Evolutionary conservation across 176 grass and related monocot genomes (phyloP).

Genomic region (Tuctoria greenei): DNA sequence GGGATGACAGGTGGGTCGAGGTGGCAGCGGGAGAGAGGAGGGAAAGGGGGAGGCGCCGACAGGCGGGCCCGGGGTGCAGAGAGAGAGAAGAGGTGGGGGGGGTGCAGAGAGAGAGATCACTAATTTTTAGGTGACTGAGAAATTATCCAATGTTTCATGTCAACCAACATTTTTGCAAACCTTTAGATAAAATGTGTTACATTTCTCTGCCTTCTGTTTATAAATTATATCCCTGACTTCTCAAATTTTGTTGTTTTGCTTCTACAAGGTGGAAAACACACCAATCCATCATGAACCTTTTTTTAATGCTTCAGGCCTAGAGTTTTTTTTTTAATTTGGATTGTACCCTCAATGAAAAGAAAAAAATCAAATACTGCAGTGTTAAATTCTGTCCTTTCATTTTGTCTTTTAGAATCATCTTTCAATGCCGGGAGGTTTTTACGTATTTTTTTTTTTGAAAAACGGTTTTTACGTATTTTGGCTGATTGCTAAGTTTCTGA

Average conservation of each 20-base stretch:
- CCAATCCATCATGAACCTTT: background rate
- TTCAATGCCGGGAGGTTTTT: background rate
- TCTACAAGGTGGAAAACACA: background rate
- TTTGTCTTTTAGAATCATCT: background rate
- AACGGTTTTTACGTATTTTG: background rate
- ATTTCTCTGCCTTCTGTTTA: background rate
- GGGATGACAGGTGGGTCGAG: too few species aligned
- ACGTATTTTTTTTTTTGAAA: too few species aligned
- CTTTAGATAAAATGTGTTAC: background rate
- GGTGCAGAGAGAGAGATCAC: too few species aligned
- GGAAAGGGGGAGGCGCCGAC: too few species aligned
- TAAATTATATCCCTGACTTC: background rate
- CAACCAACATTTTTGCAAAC: background rate
- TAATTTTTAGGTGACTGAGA: background rate
- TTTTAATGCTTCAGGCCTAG: background rate
- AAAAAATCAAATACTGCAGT: background rate
- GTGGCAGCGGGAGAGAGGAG: too few species aligned
- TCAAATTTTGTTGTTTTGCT: background rate
- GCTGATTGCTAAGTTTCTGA: background rate
- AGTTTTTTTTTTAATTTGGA: background rate
- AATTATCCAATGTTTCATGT: background rate
- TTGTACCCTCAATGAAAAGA: too few species aligned
- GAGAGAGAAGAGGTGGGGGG: too few species aligned
- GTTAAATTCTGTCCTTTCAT: background rate
- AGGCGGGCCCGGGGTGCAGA: too few species aligned